These are phyloP conservation scores for Mortierella hygrophila DNA, from an alignment of 192 early-diverging fungal species.

Conservation along the genomic window DNA sequence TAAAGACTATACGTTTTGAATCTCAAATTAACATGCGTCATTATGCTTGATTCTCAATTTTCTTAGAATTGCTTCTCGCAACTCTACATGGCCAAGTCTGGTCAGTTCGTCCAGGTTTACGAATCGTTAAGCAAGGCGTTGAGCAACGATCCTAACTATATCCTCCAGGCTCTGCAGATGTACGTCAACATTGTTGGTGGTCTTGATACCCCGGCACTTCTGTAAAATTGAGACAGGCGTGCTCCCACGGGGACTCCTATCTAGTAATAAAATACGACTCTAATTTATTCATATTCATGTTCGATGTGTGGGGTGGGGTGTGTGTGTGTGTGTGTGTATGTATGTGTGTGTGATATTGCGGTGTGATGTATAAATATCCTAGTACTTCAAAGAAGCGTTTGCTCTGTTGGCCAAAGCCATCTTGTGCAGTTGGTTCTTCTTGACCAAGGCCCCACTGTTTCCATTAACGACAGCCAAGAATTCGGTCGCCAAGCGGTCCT, in stretches of 20 bases:
- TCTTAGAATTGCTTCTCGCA: slow-evolving; percentile 72
- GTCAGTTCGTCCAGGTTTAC: slow-evolving; percentile 66
- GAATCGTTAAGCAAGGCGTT: slow-evolving; percentile 70
- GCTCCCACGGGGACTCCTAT: too few relatives aligned
- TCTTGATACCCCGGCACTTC: slow-evolving; percentile 20
- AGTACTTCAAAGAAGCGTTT: slow-evolving; percentile 69
- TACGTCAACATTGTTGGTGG: slow-evolving; percentile 63
- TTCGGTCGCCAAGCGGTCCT: slow-evolving; percentile 81
- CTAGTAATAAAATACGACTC: background rate
- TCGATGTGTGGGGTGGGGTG: too few relatives aligned
- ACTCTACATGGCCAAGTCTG: slow-evolving; percentile 68
- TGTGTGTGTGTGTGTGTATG: background rate
- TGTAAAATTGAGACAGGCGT: background rate
- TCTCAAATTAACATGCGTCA: background rate
- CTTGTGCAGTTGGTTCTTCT: slow-evolving; percentile 86
- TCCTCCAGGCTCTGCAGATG: slow-evolving; percentile 75
- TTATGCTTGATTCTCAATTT: background rate
- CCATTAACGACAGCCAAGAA: slow-evolving; percentile 86
- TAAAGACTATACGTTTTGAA: background rate
- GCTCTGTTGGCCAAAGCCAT: slow-evolving; percentile 85
- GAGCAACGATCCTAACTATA: slow-evolving; percentile 68
- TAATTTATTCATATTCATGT: background rate
- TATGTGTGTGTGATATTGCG: background rate
- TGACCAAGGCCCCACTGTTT: slow-evolving; percentile 73
- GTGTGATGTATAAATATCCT: background rate